phyloP scores from a whole-genome alignment of 345 rosid genomes.

The sweet orange (Citrus sinensis) region DVS_A1.0 CM039162.1:32918501-32919000 shows the following conservation, averaged over 20 bases:
- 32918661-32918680: neutral
- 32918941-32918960: neutral
- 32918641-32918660: neutral
- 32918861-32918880: conserved; percentile 89
- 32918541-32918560: conserved; percentile 39
- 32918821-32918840: conserved; percentile 83
- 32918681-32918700: neutral
- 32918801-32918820: conserved; percentile 68
- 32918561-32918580: conserved; percentile 13
- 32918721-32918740: conserved; percentile 66
- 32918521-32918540: conserved; percentile 73
- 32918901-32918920: conserved; percentile 7
- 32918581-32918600: neutral
- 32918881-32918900: conserved; percentile 99
- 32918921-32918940: conserved; percentile 1
- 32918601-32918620: neutral
- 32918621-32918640: neutral
- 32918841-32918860: conserved; percentile 88
- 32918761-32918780: conserved; percentile 87
- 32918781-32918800: conserved; percentile 72
- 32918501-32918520: conserved; percentile 79
- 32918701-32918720: neutral
- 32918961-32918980: neutral
- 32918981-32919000: neutral
- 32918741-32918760: conserved; percentile 52